phyloP scores from a whole-genome alignment of 2,329 filamentous ascomycete genomes.

The Pseudogymnoascus pannorum region DNA sequence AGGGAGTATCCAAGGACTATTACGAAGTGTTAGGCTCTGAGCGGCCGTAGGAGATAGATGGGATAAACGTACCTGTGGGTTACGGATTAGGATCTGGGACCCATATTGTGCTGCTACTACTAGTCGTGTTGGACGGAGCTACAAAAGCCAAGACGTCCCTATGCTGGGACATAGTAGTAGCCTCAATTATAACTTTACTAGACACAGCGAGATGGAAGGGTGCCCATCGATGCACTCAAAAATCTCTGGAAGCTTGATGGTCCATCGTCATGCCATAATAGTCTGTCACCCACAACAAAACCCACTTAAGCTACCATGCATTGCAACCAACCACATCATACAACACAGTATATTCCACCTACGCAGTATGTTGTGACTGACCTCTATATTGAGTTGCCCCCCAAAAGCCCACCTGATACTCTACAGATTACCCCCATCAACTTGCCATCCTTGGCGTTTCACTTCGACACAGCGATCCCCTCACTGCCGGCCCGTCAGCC shows the following conservation, averaged over 20 bases:
- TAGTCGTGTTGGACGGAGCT: neutral
- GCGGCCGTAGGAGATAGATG: slow-evolving; percentile 4
- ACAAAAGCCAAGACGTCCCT: neutral
- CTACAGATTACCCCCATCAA: slow-evolving; percentile 4
- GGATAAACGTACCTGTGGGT: neutral
- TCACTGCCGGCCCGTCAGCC: neutral
- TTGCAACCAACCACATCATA: neutral
- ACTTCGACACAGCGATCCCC: neutral
- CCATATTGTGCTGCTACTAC: neutral
- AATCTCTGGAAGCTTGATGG: neutral
- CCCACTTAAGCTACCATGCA: neutral
- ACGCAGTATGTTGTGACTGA: neutral
- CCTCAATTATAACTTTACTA: neutral
- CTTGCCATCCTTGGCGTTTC: slow-evolving; percentile 4
- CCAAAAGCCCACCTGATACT: slow-evolving; percentile 2
- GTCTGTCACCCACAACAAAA: neutral
- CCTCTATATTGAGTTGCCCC: neutral
- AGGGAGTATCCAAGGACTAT: neutral
- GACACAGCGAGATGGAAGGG: neutral
- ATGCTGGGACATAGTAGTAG: neutral
- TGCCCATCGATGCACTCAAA: neutral
- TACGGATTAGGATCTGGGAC: neutral
- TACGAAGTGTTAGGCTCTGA: neutral
- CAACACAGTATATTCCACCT: neutral
- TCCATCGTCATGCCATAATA: neutral